phyloP scores from a whole-genome alignment of 495 filamentous ascomycete species.

The Penicillium crystallinum region DNA sequence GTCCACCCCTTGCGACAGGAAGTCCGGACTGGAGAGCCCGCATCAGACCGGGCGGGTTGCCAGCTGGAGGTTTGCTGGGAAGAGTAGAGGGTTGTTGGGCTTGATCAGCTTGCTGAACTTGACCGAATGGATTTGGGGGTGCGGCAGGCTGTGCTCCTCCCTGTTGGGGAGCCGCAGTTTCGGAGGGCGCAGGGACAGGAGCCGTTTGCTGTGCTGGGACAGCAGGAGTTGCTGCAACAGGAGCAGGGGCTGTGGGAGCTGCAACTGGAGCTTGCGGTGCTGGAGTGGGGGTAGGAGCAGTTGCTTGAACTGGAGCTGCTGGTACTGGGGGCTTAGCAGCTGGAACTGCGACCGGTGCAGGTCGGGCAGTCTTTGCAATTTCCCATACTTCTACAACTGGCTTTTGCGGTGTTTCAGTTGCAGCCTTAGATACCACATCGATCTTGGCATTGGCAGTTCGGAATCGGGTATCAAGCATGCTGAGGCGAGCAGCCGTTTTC shows the following conservation, averaged over 20 bases:
- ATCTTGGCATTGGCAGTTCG: constrained; percentile 64
- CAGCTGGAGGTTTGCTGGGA: constrained; percentile 36
- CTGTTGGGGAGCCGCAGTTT: constrained; percentile 12
- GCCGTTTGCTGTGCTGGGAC: background rate
- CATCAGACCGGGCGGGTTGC: constrained; percentile 32
- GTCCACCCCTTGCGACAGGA: constrained; percentile 41
- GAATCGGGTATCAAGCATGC: constrained; percentile 70
- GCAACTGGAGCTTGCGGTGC: background rate
- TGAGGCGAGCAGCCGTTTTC: constrained; percentile 64
- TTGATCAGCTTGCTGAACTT: constrained; percentile 26
- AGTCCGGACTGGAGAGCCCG: constrained; percentile 46
- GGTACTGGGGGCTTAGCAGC: constrained; percentile 26
- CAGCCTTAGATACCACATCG: constrained; percentile 71
- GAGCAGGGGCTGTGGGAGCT: background rate
- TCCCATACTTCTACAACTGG: constrained; percentile 84
- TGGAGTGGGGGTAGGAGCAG: constrained; percentile 7
- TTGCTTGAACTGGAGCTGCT: constrained; percentile 3
- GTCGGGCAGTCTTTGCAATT: constrained; percentile 65
- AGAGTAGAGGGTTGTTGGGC: constrained; percentile 27
- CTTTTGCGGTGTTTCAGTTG: constrained; percentile 72
- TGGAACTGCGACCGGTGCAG: constrained; percentile 40
- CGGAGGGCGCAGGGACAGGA: constrained; percentile 9
- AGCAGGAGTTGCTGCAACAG: background rate
- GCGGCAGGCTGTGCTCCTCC: constrained; percentile 10
- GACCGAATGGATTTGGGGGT: constrained; percentile 31